phyloP scores from a whole-genome alignment of 179 eudicot species.

The Gypsophila paniculata region DNA sequence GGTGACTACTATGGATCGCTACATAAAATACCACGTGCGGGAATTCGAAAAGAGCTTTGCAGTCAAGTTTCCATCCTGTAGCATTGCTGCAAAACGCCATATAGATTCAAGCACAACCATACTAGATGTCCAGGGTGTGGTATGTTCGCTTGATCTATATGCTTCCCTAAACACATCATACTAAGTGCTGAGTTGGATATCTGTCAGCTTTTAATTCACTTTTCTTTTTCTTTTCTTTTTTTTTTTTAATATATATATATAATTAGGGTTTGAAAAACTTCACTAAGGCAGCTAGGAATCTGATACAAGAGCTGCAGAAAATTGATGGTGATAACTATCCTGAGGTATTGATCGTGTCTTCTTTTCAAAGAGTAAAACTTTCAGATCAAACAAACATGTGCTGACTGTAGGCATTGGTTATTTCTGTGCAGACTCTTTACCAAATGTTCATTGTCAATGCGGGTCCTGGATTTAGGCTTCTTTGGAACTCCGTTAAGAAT shows the following conservation, averaged over 20 bases:
- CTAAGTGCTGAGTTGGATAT: background rate
- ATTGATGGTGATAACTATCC: constrained; percentile 88
- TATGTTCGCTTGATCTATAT: constrained; percentile 33
- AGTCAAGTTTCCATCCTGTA: constrained; percentile 86
- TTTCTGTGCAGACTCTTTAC: constrained; percentile 58
- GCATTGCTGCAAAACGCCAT: constrained; percentile 87
- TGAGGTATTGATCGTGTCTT: constrained; percentile 46
- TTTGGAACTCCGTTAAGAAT: constrained; percentile 66
- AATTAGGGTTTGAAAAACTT: constrained; percentile 72
- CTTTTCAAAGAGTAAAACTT: background rate
- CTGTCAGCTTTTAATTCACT: background rate
- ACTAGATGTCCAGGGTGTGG: constrained; percentile 97
- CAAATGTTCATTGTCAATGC: constrained; percentile 80
- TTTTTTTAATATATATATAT: too few relatives aligned
- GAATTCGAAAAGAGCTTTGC: constrained; percentile 81
- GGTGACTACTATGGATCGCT: constrained; percentile 91
- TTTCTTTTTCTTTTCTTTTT: background rate
- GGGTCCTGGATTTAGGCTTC: constrained; percentile 73
- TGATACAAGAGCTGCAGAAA: constrained; percentile 63
- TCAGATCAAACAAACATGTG: background rate
- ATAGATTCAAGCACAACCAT: constrained; percentile 92
- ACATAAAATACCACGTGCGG: constrained; percentile 77
- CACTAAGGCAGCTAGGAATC: constrained; percentile 72
- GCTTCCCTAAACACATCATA: background rate
- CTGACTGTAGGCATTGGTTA: constrained; percentile 2